A percentile compares a stretch with the other conserved stretches of the same genome.
These are phyloP conservation scores for Pseudocercospora pini-densiflorae DNA, from an alignment of 2,329 filamentous ascomycete genomes.

Conservation along the genomic window DNA sequence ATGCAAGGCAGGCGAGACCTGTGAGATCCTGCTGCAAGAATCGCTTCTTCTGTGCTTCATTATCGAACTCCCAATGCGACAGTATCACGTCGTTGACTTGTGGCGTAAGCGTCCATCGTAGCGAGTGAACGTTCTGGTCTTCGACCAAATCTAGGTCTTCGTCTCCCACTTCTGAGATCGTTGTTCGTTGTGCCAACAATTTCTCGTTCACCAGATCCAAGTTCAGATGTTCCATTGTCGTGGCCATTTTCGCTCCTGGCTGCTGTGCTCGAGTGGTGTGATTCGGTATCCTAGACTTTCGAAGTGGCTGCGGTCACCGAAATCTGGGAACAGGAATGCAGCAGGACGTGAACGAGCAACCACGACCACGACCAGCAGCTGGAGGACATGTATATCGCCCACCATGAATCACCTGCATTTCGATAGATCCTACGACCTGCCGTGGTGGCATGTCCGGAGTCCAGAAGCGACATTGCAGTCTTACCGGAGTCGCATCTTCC, in stretches of 20 bases:
- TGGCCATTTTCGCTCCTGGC: not conserved
- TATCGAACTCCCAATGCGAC: conserved; percentile 19
- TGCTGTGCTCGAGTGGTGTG: not conserved
- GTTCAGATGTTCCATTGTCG: not conserved
- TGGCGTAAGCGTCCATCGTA: conserved; percentile 11
- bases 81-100: conserved; percentile 20
- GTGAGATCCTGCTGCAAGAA: conserved; percentile 16
- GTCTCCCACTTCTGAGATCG: not conserved
- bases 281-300: not conserved
- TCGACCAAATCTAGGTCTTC: not conserved
- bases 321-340: not conserved
- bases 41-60: not conserved
- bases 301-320: not conserved
- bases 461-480: conserved; percentile 6
- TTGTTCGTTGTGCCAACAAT: not conserved
- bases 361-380: not conserved
- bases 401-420: not conserved
- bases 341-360: not conserved
- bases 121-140: conserved; percentile 9
- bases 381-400: not conserved
- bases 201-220: not conserved
- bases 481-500: not conserved
- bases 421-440: conserved; percentile 5
- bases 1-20: conserved; percentile 17
- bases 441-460: conserved; percentile 5